Conservation (phyloP, 768 basidiomycete genomes). For the Rhodotorula sphaerocarpa region DNA sequence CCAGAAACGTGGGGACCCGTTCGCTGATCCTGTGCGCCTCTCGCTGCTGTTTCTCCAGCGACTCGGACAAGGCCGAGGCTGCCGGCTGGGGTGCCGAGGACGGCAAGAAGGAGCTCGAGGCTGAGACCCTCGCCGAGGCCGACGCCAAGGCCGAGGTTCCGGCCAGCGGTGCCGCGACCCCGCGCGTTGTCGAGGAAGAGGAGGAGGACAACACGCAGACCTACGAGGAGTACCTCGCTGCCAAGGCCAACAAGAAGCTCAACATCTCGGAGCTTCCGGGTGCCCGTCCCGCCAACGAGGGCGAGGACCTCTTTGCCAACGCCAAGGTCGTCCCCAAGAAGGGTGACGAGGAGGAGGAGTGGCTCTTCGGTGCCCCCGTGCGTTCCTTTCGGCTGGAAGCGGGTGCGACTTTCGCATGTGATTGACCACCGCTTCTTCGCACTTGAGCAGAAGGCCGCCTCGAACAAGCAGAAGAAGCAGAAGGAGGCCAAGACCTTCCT, state of each 20-base stretch:
- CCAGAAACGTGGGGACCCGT: neutral
- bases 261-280: conserved; percentile 59
- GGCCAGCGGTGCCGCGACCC: conserved; percentile 37
- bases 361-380: conserved; percentile 89
- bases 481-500: conserved; percentile 86
- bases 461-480: conserved; percentile 58
- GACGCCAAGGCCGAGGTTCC: conserved; percentile 40
- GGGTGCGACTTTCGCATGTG: neutral
- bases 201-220: conserved; percentile 92
- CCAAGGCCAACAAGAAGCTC: conserved; percentile 57
- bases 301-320: conserved; percentile 49
- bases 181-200: conserved; percentile 47
- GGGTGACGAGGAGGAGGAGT: conserved; percentile 55
- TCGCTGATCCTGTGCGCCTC: conserved; percentile 19
- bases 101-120: conserved; percentile 70
- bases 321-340: conserved; percentile 56
- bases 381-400: conserved; percentile 34
- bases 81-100: conserved; percentile 94
- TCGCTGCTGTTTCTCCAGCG: conserved; percentile 48
- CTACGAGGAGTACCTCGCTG: conserved; percentile 82
- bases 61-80: conserved; percentile 89
- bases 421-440: neutral
- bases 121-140: conserved; percentile 60
- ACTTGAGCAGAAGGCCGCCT: conserved; percentile 53
- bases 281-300: conserved; percentile 70